Evolutionary conservation across 768 basidiomycete genomes (phyloP).

Genomic region (Hypholoma fasciculare): DNA sequence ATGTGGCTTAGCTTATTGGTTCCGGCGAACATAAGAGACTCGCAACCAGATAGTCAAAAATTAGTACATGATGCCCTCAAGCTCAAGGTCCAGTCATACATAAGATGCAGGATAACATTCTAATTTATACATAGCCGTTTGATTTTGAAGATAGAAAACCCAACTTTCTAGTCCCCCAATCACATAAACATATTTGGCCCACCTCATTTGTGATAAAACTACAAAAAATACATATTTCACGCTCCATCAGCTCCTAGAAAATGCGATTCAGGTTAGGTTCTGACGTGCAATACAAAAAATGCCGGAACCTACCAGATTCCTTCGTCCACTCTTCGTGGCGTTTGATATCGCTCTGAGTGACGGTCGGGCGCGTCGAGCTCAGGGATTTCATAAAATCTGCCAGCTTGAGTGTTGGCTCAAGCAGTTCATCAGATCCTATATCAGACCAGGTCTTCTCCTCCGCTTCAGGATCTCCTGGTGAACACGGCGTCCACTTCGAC

Average conservation of each 20-base stretch:
- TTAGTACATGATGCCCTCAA: too few species aligned
- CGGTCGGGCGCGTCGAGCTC: slow-evolving; percentile 80
- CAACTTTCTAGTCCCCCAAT: neutral
- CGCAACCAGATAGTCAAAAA: too few species aligned
- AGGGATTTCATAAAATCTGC: slow-evolving; percentile 84
- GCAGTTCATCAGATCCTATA: slow-evolving; percentile 81
- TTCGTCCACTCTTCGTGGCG: slow-evolving; percentile 82
- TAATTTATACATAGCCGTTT: too few species aligned
- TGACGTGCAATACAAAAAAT: neutral
- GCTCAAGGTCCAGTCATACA: too few species aligned
- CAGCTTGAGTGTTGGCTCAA: slow-evolving; percentile 82
- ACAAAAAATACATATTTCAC: slow-evolving; percentile 4
- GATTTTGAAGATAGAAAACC: too few species aligned
- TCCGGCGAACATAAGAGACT: neutral
- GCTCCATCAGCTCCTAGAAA: slow-evolving; percentile 14
- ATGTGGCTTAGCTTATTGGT: neutral
- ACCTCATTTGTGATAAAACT: neutral
- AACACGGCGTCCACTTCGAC: slow-evolving; percentile 91
- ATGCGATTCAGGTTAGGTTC: neutral
- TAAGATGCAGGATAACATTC: too few species aligned
- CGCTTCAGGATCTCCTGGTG: slow-evolving; percentile 85
- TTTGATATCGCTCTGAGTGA: slow-evolving; percentile 85
- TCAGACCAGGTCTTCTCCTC: slow-evolving; percentile 90
- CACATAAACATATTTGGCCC: neutral
- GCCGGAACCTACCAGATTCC: slow-evolving; percentile 64